Conservation (phyloP, 1,139 yeast genomes). For the Magnusiomyces paraingens region DNA sequence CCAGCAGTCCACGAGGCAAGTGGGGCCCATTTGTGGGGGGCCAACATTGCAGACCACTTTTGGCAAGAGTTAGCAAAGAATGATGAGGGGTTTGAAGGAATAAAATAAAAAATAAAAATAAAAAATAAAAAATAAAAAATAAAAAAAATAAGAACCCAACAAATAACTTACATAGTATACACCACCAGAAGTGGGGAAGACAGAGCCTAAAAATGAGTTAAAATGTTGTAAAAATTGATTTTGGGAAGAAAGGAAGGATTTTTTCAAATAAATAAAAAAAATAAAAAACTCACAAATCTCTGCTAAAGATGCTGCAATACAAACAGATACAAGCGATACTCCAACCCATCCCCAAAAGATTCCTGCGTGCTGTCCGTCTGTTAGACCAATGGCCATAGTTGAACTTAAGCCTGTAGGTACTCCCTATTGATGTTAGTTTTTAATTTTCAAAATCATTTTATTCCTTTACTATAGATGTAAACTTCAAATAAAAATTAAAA, state of each 20-base stretch:
- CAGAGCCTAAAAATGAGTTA: conserved; percentile 18
- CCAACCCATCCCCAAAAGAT: conserved; percentile 23
- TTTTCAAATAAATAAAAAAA: too few relatives aligned
- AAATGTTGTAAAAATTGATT: too few relatives aligned
- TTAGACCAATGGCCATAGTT: conserved; percentile 22
- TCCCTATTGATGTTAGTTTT: neutral
- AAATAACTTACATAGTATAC: conserved; percentile 20
- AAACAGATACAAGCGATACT: conserved; percentile 21
- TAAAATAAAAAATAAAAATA: conserved; percentile 10
- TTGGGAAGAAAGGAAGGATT: too few relatives aligned
- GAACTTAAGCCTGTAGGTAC: conserved; percentile 9
- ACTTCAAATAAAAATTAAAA: too few relatives aligned
- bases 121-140: conserved; percentile 12
- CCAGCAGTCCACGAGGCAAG: conserved; percentile 16
- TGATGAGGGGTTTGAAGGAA: too few relatives aligned
- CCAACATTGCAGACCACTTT: conserved; percentile 17
- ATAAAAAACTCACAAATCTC: conserved; percentile 21
- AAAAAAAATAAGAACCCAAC: too few relatives aligned
- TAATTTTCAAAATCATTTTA: too few relatives aligned
- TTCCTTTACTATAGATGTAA: too few relatives aligned
- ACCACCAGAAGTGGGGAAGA: conserved; percentile 22
- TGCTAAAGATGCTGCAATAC: conserved; percentile 25
- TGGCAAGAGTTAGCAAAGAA: too few relatives aligned
- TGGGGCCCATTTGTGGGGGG: conserved; percentile 16
- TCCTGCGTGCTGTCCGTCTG: conserved; percentile 24